Conservation (phyloP, 1,284 basidiomycete species). For the Cryptococcus sp. region DNA sequence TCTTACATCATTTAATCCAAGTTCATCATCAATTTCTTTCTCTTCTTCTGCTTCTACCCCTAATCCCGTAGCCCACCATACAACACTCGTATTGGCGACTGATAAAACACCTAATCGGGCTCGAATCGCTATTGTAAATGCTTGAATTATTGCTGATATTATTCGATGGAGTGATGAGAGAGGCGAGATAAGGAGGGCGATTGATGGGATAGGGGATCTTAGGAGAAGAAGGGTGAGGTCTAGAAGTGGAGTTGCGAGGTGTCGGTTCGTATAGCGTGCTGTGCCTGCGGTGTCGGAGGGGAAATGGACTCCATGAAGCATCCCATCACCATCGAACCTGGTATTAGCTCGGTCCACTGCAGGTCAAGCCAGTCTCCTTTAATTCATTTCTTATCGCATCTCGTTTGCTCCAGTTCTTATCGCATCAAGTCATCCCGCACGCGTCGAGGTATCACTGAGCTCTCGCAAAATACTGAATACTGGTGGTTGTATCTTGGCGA, state of each 20-base stretch:
- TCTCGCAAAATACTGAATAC: too few relatives aligned
- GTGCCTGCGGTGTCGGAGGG: constrained; percentile 2
- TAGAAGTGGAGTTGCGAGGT: constrained; percentile 34
- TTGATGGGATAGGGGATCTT: constrained; percentile 50
- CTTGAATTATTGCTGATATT: constrained; percentile 46
- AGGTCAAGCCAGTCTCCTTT: too few relatives aligned
- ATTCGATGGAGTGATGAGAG: constrained; percentile 44
- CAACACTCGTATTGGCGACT: constrained; percentile 52
- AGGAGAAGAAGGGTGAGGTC: constrained; percentile 30
- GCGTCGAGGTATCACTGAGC: too few relatives aligned
- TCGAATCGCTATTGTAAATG: constrained; percentile 40
- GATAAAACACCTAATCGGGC: constrained; percentile 42
- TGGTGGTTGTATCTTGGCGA: too few relatives aligned
- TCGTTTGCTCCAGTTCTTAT: too few relatives aligned
- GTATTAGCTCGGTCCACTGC: background rate
- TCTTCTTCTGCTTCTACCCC: constrained; percentile 26
- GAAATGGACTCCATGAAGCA: constrained; percentile 53
- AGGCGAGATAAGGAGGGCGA: constrained; percentile 52
- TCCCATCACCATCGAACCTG: constrained; percentile 50
- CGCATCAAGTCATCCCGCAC: too few relatives aligned
- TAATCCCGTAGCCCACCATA: constrained; percentile 43
- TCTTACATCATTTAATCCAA: constrained; percentile 1
- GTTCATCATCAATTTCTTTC: constrained; percentile 5
- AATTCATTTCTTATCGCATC: too few relatives aligned
- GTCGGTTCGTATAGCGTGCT: constrained; percentile 29